Base-by-base conservation (phyloP, 805 yeast species). In the Kazachstania viticola region DNA sequence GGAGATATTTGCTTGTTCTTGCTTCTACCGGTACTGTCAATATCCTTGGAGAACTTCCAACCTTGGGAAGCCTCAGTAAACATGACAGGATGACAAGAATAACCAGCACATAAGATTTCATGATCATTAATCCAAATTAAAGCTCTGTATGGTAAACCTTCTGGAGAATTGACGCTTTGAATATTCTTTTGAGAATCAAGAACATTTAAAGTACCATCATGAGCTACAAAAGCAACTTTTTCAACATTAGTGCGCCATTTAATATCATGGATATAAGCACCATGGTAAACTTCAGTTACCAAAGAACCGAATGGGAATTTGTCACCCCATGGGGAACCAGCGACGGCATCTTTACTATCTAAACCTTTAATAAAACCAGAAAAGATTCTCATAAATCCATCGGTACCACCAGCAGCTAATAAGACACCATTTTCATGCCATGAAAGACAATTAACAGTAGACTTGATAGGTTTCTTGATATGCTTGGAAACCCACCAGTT, bases 401-500 rank as follows among this genome's bases (percentile, higher is more conserved):
- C 96, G 6, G 95, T 81, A 15, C 95, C 83, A 16, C 97, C 97
- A 29, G 80, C 69, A 3, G 93, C 91, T 40, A 91, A 64, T 38
- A 91, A 64, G 16, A 91, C 93, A 46, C 76, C 78, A 60, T 91
- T 91, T 35, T 84, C 87, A 56, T 91, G 96, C 98, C 98, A 87
- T 41, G 77, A 77, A 34, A 88, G 66, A 28, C 80, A 67, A 42
- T 87, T 67, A 44, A 87, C 70, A 21, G 96, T 84, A 9, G 95
- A 79, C 55, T 79, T 77, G 47, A 91, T 66, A n/a, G 96, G 95
- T 59, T 82, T 84, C 65, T 87, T 87, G 60, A 91, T 79, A 62
- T 88, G 98, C 60, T 88, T 88, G 11, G 97, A 83, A 31, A 91
- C 87, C 99, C 99, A 91, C 99, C 99, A 91, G 56, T 91, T 95